These are phyloP conservation scores for Immersiella caudata DNA, from an alignment of 495 filamentous ascomycete species.

Conservation along the genomic window DNA sequence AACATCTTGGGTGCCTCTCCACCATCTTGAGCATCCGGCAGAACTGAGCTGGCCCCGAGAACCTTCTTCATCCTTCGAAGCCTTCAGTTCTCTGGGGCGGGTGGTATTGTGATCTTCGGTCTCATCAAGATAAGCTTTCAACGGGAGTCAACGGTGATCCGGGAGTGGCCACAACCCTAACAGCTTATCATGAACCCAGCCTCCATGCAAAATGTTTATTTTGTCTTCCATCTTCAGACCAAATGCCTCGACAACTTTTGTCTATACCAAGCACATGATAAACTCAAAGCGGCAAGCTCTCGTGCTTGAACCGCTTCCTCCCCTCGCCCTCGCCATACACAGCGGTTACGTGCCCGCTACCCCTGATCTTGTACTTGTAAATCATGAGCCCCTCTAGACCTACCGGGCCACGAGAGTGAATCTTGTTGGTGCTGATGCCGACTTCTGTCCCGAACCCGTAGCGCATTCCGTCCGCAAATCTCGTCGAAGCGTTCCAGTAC, in stretches of 20 bases:
- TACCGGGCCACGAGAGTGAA: constrained; percentile 90
- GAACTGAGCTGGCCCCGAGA: too few relatives aligned
- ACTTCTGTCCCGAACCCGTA: constrained; percentile 98
- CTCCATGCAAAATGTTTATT: too few relatives aligned
- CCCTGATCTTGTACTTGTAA: constrained; percentile 89
- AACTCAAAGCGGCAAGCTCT: constrained; percentile 51
- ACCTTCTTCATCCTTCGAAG: too few relatives aligned
- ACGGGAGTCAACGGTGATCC: too few relatives aligned
- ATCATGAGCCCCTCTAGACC: constrained; percentile 94
- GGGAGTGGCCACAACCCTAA: too few relatives aligned
- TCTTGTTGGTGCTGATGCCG: constrained; percentile 98
- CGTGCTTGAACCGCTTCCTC: constrained; percentile 71
- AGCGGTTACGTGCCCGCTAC: constrained; percentile 73
- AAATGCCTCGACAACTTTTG: neutral
- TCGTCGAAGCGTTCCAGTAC: constrained; percentile 94
- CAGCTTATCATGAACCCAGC: too few relatives aligned
- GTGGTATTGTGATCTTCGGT: too few relatives aligned
- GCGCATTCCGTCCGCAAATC: constrained; percentile 94
- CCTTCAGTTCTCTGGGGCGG: too few relatives aligned
- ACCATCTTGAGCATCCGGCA: too few relatives aligned
- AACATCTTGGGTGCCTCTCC: too few relatives aligned
- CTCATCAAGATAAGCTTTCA: too few relatives aligned
- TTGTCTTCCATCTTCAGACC: neutral
- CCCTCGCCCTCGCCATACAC: constrained; percentile 72
- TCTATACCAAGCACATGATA: neutral